Evolutionary conservation across 2,329 filamentous ascomycete genomes (phyloP), one percentile per base, ranked within the genome.

Genomic region (Xylaria hypoxylon): DNA sequence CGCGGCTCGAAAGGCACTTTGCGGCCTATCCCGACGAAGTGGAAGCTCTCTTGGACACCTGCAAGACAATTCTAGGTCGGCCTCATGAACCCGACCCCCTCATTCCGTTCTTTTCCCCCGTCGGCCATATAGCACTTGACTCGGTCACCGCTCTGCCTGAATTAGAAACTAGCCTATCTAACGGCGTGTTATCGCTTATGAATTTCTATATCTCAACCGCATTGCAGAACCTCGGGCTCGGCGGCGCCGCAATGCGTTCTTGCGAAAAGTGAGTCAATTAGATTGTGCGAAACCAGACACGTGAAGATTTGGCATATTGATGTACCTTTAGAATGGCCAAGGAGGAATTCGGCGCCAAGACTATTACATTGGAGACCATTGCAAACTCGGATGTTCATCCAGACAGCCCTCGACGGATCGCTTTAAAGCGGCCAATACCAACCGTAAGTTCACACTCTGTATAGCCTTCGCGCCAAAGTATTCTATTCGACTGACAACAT

Each of bases 41-140:
- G 4, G 53, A 52, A 55, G 45, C 63, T 31, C 65, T 73, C 11
- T 26, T 42, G 10, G 70, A 73, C 33, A 71, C 62, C 22, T 62
- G 64, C 53, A 72, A 64, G 64, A 67, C 22, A 56, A 61, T 68
- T 19, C 61, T 64, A 19, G 69, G 38, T 31, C 76, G 56, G 0
- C 35, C 26, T 56, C 68, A 65, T 57, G 75, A 57, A 64, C 70
- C 68, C 1, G 60, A 67, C 1, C 67, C 71, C 1, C 47, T 64
- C 0, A 11, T 40, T 4, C 26, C 62, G 0, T 26, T 31, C 3
- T 78, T 79, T 47, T 48, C 73, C 5, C 77, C 77, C 0, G 66
- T 79, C 24, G 77, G 77, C 3, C 77, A 79, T 51, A 75, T 78
- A 40, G 72, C 74, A 2, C 71, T 79, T 3, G 73, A 75, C 62